A percentile compares a stretch with the other conserved stretches of the same genome.
These are phyloP conservation scores for Cochlearia excelsa DNA, from an alignment of 345 rosid genomes.

Conservation along the genomic window DNA sequence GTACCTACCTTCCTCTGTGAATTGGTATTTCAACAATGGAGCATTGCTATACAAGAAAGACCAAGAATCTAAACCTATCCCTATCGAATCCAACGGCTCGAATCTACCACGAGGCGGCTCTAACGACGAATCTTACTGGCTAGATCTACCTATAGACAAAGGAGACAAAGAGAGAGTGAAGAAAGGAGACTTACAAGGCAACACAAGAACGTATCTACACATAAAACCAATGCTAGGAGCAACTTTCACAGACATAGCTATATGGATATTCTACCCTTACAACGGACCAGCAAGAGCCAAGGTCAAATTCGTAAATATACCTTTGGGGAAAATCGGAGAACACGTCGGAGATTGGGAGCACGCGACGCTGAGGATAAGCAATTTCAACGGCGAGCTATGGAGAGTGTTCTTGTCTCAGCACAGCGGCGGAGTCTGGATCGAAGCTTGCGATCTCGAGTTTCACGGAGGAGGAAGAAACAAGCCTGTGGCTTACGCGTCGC, in stretches of 20 bases:
- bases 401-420: conserved; percentile 61
- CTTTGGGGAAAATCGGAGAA: conserved; percentile 66
- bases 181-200: conserved; percentile 56
- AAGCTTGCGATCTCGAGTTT: conserved; percentile 61
- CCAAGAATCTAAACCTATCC: conserved; percentile 56
- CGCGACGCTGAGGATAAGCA: conserved; percentile 67
- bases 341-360: conserved; percentile 97
- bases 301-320: conserved; percentile 48
- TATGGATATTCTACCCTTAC: conserved; percentile 85
- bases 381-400: conserved; percentile 63
- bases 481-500: conserved; percentile 56
- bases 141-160: conserved; percentile 64
- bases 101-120: conserved; percentile 91
- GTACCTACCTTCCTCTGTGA: conserved; percentile 70
- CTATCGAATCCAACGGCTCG: conserved; percentile 49
- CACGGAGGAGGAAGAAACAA: conserved; percentile 46
- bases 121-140: conserved; percentile 68
- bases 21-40: conserved; percentile 70
- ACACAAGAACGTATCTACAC: conserved; percentile 53
- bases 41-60: conserved; percentile 64
- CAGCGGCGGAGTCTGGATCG: conserved; percentile 68
- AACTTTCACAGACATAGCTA: conserved; percentile 64
- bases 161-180: conserved; percentile 51
- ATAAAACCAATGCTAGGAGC: conserved; percentile 77
- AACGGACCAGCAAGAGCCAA: conserved; percentile 76